Conservation (phyloP, 805 yeast species). For the Ogataea siamensis region DNA sequence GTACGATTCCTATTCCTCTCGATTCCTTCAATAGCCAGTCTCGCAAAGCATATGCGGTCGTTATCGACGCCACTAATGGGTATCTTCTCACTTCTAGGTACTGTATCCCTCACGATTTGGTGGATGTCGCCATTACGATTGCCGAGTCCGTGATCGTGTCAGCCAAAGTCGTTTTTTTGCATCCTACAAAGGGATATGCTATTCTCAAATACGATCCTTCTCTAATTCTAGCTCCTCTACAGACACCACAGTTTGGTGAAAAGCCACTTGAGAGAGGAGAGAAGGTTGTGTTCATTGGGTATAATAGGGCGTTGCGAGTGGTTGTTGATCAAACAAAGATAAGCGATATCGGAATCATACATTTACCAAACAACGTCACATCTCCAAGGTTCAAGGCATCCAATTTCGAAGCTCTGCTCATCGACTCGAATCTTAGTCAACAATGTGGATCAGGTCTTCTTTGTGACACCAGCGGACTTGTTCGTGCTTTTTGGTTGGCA, state of each 20-base stretch:
- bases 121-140: constrained; percentile 72
- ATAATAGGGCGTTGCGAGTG: constrained; percentile 64
- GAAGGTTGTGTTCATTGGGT: constrained; percentile 75
- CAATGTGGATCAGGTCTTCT: constrained; percentile 77
- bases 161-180: constrained; percentile 76
- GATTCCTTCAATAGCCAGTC: constrained; percentile 71
- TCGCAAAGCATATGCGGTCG: constrained; percentile 69
- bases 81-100: constrained; percentile 75
- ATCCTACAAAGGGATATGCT: constrained; percentile 85
- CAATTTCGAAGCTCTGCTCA: constrained; percentile 70
- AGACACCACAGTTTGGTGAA: constrained; percentile 60
- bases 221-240: constrained; percentile 66
- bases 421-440: constrained; percentile 68
- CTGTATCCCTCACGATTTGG: constrained; percentile 77
- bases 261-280: constrained; percentile 71
- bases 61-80: constrained; percentile 78
- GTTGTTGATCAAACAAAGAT: constrained; percentile 74
- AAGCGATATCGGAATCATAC: constrained; percentile 71
- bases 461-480: constrained; percentile 72
- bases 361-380: constrained; percentile 63
- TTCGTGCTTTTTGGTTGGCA: constrained; percentile 83
- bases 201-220: constrained; percentile 78
- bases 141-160: constrained; percentile 85
- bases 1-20: constrained; percentile 63
- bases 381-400: constrained; percentile 85